Base-by-base conservation (phyloP, 345 rosid genomes). In the Gossypium raimondii region DNA sequence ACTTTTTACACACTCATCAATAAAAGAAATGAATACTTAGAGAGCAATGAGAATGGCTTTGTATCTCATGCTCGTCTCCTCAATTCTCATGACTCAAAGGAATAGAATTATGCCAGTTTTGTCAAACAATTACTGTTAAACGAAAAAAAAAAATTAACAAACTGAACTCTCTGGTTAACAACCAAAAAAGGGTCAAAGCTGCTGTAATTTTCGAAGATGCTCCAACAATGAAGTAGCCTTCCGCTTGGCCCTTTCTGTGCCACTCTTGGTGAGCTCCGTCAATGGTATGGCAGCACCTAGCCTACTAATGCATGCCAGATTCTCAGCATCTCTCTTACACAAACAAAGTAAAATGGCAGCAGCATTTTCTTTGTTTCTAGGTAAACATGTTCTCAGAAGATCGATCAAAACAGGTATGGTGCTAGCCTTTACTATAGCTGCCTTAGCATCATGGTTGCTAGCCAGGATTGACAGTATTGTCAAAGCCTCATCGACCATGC, bases 211-310 rank as follows among this genome's bases (percentile, higher is more conserved):
- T 69, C 79, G 85, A 56, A 93, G 86, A 82, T 80, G 93, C 84
- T 89, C 98, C 76, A 96, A 79, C 86, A 96, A 77, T 55, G 89
- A 88, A 41, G 80, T 77, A 60, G 98, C 98, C 85, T 91, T 93
- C 50, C 92, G 73, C 78, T 90, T 89, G 25, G 97, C 97, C 84
- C 98, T 89, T 84, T 92, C 97, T 2, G 98, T 90, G n/a, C 99
- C 99, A 43, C 77, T 84, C 75, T 80, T 87, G 11, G 97, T 76
- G 12, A 96, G 89, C 84, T 93, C 98, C 27, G 86, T 90, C 80
- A 96, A 82, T 3, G 98, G 97, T 73, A 90, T 76, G 34, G 87
- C 82, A 2, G 93, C 94, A n/a, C 97, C 97, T 1, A 93, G 97
- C 87, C 89, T 87, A 73, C 93, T 89, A 63, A 93, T 67, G 44